phyloP scores from a whole-genome alignment of 495 filamentous ascomycete species.

The Viridothelium virens region DNA sequence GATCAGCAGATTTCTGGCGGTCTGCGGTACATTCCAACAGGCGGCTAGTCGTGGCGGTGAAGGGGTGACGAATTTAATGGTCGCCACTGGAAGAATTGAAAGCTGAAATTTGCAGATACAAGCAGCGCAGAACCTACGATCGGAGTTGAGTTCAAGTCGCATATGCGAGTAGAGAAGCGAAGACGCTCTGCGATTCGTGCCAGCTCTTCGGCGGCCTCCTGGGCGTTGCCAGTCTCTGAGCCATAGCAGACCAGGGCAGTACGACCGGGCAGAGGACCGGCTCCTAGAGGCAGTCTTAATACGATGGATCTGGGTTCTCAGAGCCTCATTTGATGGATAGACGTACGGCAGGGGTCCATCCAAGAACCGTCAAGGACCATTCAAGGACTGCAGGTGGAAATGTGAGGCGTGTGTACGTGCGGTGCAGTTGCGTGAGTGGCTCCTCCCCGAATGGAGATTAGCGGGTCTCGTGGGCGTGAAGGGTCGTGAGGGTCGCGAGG shows the following conservation, averaged over 20 bases:
- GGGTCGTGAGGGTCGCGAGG: too few relatives aligned
- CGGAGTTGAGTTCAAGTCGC: slow-evolving; percentile 66
- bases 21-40: neutral
- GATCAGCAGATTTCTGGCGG: slow-evolving; percentile 32
- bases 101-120: neutral
- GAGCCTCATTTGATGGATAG: slow-evolving; percentile 4
- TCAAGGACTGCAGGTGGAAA: neutral
- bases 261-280: slow-evolving; percentile 10
- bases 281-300: neutral
- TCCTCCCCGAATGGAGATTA: neutral
- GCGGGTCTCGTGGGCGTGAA: too few relatives aligned
- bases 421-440: neutral
- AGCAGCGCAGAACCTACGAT: slow-evolving; percentile 50
- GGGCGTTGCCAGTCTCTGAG: slow-evolving; percentile 86
- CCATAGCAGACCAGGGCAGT: slow-evolving; percentile 81
- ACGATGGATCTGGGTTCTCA: neutral
- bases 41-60: neutral
- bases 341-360: slow-evolving; percentile 5
- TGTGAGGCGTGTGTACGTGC: neutral
- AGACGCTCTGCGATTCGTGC: slow-evolving; percentile 63
- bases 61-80: neutral
- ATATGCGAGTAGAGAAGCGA: slow-evolving; percentile 64
- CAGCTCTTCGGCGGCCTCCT: slow-evolving; percentile 81
- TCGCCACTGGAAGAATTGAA: neutral
- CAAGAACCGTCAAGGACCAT: neutral